Conservation (phyloP, 2,329 filamentous ascomycete species). For the Fusarium globosum region DNA sequence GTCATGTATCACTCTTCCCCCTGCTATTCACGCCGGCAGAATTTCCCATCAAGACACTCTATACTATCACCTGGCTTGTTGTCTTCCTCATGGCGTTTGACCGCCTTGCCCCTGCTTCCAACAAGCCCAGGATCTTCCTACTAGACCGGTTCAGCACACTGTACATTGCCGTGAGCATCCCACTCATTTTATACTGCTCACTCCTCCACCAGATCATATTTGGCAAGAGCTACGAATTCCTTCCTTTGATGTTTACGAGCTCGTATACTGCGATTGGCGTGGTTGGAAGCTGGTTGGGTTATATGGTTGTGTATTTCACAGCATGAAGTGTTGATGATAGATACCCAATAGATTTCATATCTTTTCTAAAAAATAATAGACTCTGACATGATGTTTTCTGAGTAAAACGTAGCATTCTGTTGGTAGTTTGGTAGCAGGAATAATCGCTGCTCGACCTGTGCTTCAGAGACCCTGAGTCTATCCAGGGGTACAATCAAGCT, state of each 20-base stretch:
- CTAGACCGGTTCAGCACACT: constrained; percentile 90
- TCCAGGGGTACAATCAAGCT: background rate
- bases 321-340: constrained; percentile 50
- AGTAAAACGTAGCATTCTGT: background rate
- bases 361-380: background rate
- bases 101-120: constrained; percentile 84
- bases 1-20: constrained; percentile 95
- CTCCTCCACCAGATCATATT: constrained; percentile 86
- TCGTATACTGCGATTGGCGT: constrained; percentile 95
- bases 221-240: constrained; percentile 84
- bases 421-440: background rate
- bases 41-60: constrained; percentile 92
- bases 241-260: constrained; percentile 97
- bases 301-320: constrained; percentile 89
- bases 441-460: background rate
- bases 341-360: constrained; percentile 42
- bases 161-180: constrained; percentile 91
- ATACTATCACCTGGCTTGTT: constrained; percentile 92
- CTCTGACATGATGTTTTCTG: background rate
- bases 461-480: background rate
- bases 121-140: constrained; percentile 83
- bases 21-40: constrained; percentile 91
- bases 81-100: constrained; percentile 89
- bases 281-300: constrained; percentile 93
- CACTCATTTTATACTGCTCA: constrained; percentile 89